Percentiles rank a stretch among this genome's conserved stretches.
These are phyloP conservation scores for Lodderomyces margitis DNA, from an alignment of 1,139 yeast genomes.

Conservation along the genomic window DNA sequence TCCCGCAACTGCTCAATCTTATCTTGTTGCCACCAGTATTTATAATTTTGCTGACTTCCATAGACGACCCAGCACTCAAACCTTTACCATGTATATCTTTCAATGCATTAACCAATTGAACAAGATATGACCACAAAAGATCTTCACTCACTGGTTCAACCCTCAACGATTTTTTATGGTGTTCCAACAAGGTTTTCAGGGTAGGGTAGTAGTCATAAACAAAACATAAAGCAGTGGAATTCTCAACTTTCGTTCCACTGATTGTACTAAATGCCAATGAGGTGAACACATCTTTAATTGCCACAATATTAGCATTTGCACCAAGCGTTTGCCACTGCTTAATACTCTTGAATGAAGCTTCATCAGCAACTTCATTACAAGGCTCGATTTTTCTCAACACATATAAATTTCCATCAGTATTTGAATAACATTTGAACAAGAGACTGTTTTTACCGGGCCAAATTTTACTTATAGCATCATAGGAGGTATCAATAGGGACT, in stretches of 20 bases:
- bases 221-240: conserved; percentile 38
- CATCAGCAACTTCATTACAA: conserved; percentile 48
- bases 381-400: conserved; percentile 73
- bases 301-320: conserved; percentile 59
- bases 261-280: conserved; percentile 63
- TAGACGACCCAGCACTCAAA: conserved; percentile 58
- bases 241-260: conserved; percentile 49
- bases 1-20: conserved; percentile 69
- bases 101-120: conserved; percentile 72
- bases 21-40: conserved; percentile 71
- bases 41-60: conserved; percentile 68
- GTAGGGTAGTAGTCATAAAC: conserved; percentile 45
- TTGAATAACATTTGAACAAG: conserved; percentile 78
- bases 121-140: conserved; percentile 69
- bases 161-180: conserved; percentile 36
- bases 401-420: conserved; percentile 75
- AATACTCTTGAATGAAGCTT: conserved; percentile 41
- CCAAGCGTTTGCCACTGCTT: conserved; percentile 42
- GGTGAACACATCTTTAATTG: conserved; percentile 79
- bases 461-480: conserved; percentile 49
- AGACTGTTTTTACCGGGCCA: conserved; percentile 60
- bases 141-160: conserved; percentile 58
- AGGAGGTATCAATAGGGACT: conserved; percentile 73
- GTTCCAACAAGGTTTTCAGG: conserved; percentile 31
- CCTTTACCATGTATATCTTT: conserved; percentile 59